These are phyloP conservation scores for Bryum argenteum DNA, from an alignment of 225 moss, liverwort and hornwort species.

Conservation along the genomic window DNA sequence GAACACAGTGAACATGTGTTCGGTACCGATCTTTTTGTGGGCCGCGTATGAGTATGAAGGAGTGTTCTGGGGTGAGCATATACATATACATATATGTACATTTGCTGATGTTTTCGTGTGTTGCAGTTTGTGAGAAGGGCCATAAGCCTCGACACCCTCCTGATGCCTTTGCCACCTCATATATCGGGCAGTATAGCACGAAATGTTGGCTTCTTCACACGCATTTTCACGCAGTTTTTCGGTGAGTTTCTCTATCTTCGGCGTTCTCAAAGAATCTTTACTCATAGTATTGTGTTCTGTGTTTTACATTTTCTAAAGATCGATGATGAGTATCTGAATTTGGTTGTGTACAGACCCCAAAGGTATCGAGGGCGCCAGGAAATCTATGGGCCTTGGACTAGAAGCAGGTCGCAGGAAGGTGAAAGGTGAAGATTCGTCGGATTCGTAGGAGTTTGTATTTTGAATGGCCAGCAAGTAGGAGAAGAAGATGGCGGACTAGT, in stretches of 20 bases:
- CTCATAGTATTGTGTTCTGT: neutral
- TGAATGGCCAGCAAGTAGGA: conserved; percentile 13
- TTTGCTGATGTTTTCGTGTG: neutral
- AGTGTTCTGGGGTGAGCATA: neutral
- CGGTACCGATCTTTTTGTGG: no score
- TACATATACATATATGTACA: neutral
- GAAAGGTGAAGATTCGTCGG: no score
- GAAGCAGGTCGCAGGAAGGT: conserved; percentile 81
- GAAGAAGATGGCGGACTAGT: conserved; percentile 8
- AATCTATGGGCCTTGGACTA: conserved; percentile 88
- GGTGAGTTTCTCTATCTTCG: conserved; percentile 48
- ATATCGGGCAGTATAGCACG: conserved; percentile 82
- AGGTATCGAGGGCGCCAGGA: conserved; percentile 87
- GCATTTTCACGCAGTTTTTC: conserved; percentile 96
- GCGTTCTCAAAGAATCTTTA: neutral
- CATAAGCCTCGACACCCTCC: conserved; percentile 86
- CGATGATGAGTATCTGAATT: conserved; percentile 19
- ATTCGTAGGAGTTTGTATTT: conserved; percentile 26
- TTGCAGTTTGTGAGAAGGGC: conserved; percentile 86
- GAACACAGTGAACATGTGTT: no score
- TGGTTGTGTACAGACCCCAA: conserved; percentile 68
- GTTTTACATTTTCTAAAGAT: conserved; percentile 1
- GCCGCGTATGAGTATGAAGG: no score
- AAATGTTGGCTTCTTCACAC: conserved; percentile 90
- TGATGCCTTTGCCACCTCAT: conserved; percentile 86